These are phyloP conservation scores for Strobilomyces echinocephalus DNA, from an alignment of 768 basidiomycete species.

Conservation along the genomic window DNA sequence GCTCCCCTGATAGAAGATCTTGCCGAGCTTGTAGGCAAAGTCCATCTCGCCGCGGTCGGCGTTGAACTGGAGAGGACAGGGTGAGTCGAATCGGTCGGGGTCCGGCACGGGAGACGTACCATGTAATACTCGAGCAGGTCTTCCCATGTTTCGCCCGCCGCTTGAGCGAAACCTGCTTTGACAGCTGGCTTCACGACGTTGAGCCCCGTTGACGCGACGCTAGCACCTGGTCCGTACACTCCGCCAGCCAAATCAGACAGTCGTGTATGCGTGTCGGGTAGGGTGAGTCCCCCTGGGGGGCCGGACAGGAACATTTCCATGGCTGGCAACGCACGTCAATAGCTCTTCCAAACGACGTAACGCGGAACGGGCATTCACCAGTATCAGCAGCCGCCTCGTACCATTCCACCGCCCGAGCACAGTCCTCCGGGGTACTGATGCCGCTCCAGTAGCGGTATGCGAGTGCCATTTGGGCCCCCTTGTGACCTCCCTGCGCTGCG, in stretches of 20 bases:
- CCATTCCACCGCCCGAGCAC: slow-evolving; percentile 78
- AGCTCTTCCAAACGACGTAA: neutral
- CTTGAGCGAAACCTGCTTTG: slow-evolving; percentile 75
- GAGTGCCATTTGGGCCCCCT: slow-evolving; percentile 87
- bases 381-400: slow-evolving; percentile 88
- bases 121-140: slow-evolving; percentile 90
- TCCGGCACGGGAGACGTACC: slow-evolving; percentile 36
- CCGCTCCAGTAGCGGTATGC: slow-evolving; percentile 96
- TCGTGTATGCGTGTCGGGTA: slow-evolving; percentile 75
- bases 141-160: slow-evolving; percentile 91
- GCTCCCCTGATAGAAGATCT: slow-evolving; percentile 94
- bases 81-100: neutral
- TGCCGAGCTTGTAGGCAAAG: slow-evolving; percentile 89
- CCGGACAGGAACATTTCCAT: slow-evolving; percentile 79
- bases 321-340: slow-evolving; percentile 39
- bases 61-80: slow-evolving; percentile 64
- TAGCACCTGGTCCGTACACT: slow-evolving; percentile 92
- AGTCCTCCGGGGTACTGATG: slow-evolving; percentile 85
- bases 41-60: slow-evolving; percentile 87
- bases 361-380: slow-evolving; percentile 43
- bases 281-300: slow-evolving; percentile 84
- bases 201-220: slow-evolving; percentile 82
- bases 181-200: slow-evolving; percentile 72
- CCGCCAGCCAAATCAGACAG: slow-evolving; percentile 90
- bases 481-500: slow-evolving; percentile 81